A percentile compares a stretch with the other conserved stretches of the same genome.
Evolutionary conservation across 2,329 filamentous ascomycete genomes (phyloP).

Genomic region (Parasarocladium wereldwijsianum): DNA sequence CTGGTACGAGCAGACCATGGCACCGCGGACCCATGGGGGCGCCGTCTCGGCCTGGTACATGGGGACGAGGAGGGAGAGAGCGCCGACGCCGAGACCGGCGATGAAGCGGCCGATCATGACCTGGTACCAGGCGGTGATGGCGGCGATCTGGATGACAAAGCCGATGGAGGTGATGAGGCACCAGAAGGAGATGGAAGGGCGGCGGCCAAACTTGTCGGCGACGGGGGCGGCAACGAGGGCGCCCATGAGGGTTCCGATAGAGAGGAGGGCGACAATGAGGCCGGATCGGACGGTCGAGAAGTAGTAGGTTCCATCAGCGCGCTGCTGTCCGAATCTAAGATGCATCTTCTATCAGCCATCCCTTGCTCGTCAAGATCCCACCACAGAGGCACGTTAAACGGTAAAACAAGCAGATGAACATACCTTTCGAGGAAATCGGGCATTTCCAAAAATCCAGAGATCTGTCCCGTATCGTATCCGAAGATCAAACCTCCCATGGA

Average conservation of each 20-base stretch:
- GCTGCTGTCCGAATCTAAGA: constrained; percentile 26
- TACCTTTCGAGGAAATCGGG: constrained; percentile 32
- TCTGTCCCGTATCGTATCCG: constrained; percentile 37
- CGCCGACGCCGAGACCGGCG: constrained; percentile 53
- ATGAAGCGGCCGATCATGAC: constrained; percentile 50
- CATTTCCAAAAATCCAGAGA: constrained; percentile 43
- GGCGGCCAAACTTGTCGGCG: constrained; percentile 50
- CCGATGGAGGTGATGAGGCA: constrained; percentile 46
- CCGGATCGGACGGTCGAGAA: constrained; percentile 42
- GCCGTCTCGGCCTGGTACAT: constrained; percentile 63
- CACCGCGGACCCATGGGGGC: constrained; percentile 50
- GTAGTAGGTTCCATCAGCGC: constrained; percentile 19
- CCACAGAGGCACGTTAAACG: no score
- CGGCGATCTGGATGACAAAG: constrained; percentile 52
- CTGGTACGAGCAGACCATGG: constrained; percentile 53
- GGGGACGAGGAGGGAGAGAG: constrained; percentile 48
- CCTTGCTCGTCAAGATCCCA: background rate
- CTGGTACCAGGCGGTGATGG: constrained; percentile 43
- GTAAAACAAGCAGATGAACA: background rate
- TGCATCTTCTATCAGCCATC: background rate
- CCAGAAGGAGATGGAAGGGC: constrained; percentile 46
- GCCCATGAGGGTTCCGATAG: constrained; percentile 45
- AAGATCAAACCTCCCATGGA: constrained; percentile 31
- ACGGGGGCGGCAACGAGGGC: constrained; percentile 45
- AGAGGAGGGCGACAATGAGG: constrained; percentile 42